Evolutionary conservation across 192 early-diverging fungal genomes (phyloP), one percentile per base, ranked within the genome.

Genomic region (Geranomyces variabilis): DNA sequence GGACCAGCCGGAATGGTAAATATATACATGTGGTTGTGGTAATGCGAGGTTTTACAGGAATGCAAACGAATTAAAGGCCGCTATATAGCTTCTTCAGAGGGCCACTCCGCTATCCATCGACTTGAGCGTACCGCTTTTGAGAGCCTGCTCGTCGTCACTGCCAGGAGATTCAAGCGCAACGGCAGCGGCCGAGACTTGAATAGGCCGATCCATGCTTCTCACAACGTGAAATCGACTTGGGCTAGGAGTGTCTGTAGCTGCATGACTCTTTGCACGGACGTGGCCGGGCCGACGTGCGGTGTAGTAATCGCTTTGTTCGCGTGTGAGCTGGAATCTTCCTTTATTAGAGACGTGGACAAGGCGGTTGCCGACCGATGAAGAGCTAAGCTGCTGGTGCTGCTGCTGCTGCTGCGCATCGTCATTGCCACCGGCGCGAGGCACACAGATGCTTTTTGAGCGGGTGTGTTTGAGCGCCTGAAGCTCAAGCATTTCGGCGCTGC

Each of bases 251-350:
- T n/a, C n/a, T n/a, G n/a, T n/a, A n/a, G n/a, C n/a, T n/a, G n/a
- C n/a, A 4, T 49, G n/a, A n/a, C n/a, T n/a, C n/a, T n/a, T n/a
- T n/a, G n/a, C 29, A 29, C 29, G 58, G 22, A 60, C 43, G 28
- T 69, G 55, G 13, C 30, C 43, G 12, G 45, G n/a, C 19, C 34
- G 43, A 7, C 70, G 60, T 17, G 70, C 70, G 21, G 70, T 72
- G 62, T 22, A 72, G 30, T 72, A 47, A 33, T 72, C 70, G 29
- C 62, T 65, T 36, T 56, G 62, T 55, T 72, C 70, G 1, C 70
- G 43, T 0, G 70, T 72, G 14, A 72, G 51, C 1, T 61, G 66
- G 70, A 72, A 72, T 7, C 70, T 61, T n/a, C 70, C 70, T 44
- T 56, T 72, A 29, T 55, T 72, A 17, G 70, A 55, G 19, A 72